phyloP scores from a whole-genome alignment of 2,329 filamentous ascomycete genomes.

The Aspergillus eucalypticola region DNA sequence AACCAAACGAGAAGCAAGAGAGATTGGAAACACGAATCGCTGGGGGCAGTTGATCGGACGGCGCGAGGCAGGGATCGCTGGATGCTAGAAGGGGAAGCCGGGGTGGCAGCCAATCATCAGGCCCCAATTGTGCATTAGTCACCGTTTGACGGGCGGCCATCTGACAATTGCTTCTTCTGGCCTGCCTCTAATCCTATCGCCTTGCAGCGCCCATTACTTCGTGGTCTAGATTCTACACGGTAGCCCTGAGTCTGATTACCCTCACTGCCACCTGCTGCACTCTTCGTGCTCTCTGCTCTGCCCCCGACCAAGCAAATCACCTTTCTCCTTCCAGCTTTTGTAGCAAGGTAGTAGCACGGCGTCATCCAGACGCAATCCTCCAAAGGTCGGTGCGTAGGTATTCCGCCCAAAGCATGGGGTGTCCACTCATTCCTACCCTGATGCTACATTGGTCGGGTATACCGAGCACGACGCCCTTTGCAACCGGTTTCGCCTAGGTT shows the following conservation, averaged over 20 bases:
- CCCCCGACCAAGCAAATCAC: not conserved
- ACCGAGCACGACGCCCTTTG: not conserved
- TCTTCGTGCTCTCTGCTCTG: not conserved
- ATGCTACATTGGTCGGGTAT: not conserved
- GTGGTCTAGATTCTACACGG: constrained; percentile 8
- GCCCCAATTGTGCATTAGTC: not conserved
- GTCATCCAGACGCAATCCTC: not conserved
- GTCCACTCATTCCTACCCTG: not conserved
- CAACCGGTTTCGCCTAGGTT: not conserved
- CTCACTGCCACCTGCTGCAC: not conserved
- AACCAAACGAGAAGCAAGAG: not conserved
- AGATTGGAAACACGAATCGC: not conserved
- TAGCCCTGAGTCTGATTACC: constrained; percentile 3
- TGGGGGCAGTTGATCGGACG: not conserved
- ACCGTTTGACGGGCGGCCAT: not conserved
- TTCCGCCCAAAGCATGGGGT: not conserved
- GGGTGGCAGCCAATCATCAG: not conserved
- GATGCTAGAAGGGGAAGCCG: not conserved
- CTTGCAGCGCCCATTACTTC: not conserved
- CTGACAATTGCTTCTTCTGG: not conserved
- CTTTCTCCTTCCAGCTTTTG: not conserved
- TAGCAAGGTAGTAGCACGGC: not conserved
- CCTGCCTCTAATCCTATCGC: not conserved
- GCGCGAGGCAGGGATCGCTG: not conserved
- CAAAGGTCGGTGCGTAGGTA: not conserved